Percentiles rank a stretch among this genome's conserved stretches.
phyloP scores from a whole-genome alignment of 129 eudicot species.

The Pulicaria dysenterica region DNA sequence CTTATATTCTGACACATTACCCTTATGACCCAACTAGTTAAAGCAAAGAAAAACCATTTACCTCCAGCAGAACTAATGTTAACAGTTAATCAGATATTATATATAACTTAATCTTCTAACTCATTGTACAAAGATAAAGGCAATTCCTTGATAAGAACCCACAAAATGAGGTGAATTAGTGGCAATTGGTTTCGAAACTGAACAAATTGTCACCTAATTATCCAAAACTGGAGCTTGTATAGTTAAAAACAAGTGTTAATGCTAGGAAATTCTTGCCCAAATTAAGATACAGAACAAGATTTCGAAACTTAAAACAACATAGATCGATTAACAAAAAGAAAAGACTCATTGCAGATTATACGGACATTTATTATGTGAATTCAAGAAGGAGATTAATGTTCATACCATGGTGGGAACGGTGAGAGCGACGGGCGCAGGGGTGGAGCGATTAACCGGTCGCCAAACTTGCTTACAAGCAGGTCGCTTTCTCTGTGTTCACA shows the following conservation, averaged over 20 bases:
- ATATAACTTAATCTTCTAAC: not conserved
- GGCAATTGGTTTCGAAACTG: not conserved
- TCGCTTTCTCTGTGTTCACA: slow-evolving; percentile 28
- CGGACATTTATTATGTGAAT: not conserved
- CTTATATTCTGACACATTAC: no score
- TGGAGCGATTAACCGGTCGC: slow-evolving; percentile 29
- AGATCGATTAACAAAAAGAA: slow-evolving; percentile 8
- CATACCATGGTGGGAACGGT: slow-evolving; percentile 34
- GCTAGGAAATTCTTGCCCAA: not conserved
- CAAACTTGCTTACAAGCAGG: slow-evolving; percentile 33
- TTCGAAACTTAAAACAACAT: not conserved
- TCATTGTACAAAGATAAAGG: not conserved
- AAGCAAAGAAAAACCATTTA: no score
- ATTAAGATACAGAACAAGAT: not conserved
- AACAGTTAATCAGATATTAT: not conserved
- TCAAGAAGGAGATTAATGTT: slow-evolving; percentile 1
- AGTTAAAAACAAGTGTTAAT: slow-evolving; percentile 4
- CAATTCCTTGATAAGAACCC: not conserved
- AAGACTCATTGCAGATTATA: not conserved
- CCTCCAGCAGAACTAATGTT: not conserved
- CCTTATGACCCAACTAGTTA: no score
- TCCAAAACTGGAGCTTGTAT: not conserved
- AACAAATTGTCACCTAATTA: not conserved
- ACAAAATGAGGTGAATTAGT: slow-evolving; percentile 3
- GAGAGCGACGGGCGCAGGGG: slow-evolving; percentile 11